Evolutionary conservation across 129 eudicot species (phyloP).

Genomic region (Daucus carota): DH1_v3.0 NC_030384.2:45461501-45462000

Average conservation of each 20-base stretch:
- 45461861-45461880: no score
- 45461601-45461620: background rate
- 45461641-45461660: background rate
- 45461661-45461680: background rate
- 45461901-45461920: no score
- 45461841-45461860: no score
- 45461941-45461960: no score
- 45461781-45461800: background rate
- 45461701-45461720: background rate
- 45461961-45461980: no score
- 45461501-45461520: no score
- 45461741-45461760: background rate
- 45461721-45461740: conserved; percentile 3
- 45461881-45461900: no score
- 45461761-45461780: conserved; percentile 3
- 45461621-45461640: background rate
- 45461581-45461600: background rate
- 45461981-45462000: no score
- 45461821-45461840: background rate
- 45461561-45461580: no score
- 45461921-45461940: no score
- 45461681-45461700: background rate
- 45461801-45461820: background rate
- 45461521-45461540: no score
- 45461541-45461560: no score